Percentiles rank a stretch among this genome's conserved stretches.
These are phyloP conservation scores for Puccinia hordei DNA, from an alignment of 1,284 basidiomycete genomes.

Conservation along the genomic window DNA sequence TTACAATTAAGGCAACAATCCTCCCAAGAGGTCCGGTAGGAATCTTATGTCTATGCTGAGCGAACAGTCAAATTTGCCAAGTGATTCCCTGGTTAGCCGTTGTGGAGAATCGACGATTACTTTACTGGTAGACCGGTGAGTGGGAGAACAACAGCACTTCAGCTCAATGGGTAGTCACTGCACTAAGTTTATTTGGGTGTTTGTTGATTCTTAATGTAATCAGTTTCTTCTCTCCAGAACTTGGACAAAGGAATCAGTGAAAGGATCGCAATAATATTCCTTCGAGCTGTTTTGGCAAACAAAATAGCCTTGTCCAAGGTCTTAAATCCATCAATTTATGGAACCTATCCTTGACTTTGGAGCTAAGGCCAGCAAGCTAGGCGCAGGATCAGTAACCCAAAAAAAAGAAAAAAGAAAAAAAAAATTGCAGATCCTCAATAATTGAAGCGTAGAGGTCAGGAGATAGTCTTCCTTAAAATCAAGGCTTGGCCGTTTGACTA, in stretches of 20 bases:
- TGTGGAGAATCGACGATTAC: background rate
- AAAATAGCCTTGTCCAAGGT: background rate
- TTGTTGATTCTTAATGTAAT: background rate
- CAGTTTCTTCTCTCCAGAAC: background rate
- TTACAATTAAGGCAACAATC: background rate
- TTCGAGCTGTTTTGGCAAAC: background rate
- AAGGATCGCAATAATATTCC: background rate
- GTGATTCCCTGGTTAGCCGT: background rate
- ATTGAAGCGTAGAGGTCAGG: conserved; percentile 3
- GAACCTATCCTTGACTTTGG: background rate
- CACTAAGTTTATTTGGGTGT: background rate
- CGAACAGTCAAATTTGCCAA: background rate
- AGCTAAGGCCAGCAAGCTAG: background rate
- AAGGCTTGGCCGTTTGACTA: background rate
- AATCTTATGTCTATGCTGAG: background rate
- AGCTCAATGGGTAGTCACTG: background rate
- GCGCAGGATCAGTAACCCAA: background rate
- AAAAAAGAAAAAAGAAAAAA: background rate
- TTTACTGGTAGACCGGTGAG: background rate
- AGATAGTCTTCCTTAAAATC: background rate
- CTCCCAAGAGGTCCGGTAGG: background rate
- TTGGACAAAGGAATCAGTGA: background rate
- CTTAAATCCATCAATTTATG: background rate
- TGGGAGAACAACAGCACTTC: background rate
- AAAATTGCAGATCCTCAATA: background rate